These are phyloP conservation scores for Podospora tetraspora DNA, from an alignment of 495 filamentous ascomycete genomes.

Conservation along the genomic window DNA sequence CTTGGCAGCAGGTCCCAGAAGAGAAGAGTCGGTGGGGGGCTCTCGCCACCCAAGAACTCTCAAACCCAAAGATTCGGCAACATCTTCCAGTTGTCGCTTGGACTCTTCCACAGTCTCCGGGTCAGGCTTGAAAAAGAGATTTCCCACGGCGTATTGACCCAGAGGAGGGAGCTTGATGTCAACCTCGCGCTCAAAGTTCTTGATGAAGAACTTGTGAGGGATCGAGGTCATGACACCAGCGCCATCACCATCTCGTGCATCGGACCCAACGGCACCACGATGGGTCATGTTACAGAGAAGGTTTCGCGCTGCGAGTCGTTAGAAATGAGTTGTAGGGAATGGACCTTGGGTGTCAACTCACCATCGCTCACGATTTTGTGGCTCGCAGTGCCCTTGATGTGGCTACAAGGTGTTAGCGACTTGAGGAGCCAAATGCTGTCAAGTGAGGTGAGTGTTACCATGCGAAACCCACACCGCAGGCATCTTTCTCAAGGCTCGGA, in stretches of 20 bases:
- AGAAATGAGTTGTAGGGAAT: constrained; percentile 4
- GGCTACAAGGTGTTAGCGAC: constrained; percentile 45
- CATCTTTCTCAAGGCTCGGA: constrained; percentile 95
- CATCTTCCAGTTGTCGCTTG: constrained; percentile 81
- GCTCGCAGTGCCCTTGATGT: constrained; percentile 95
- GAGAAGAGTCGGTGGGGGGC: constrained; percentile 85
- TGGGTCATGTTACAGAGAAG: constrained; percentile 99
- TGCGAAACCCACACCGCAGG: constrained; percentile 98
- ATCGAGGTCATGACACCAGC: constrained; percentile 99
- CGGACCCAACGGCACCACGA: constrained; percentile 94
- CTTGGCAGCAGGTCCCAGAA: constrained; percentile 87
- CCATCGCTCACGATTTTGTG: constrained; percentile 99
- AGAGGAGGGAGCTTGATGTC: constrained; percentile 77
- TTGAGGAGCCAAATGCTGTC: neutral
- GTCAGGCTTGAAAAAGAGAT: constrained; percentile 98
- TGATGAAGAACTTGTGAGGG: constrained; percentile 97
- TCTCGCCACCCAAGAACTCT: constrained; percentile 95
- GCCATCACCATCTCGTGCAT: constrained; percentile 95
- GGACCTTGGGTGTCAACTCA: constrained; percentile 41
- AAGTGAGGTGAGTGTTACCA: constrained; percentile 58
- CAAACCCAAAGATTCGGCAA: constrained; percentile 80
- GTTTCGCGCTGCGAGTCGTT: constrained; percentile 61
- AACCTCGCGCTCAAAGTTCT: constrained; percentile 91
- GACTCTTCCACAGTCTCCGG: constrained; percentile 81
- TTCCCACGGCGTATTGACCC: constrained; percentile 95